These are phyloP conservation scores for Ustilago lituana DNA, from an alignment of 1,284 basidiomycete genomes.

Conservation along the genomic window DNA sequence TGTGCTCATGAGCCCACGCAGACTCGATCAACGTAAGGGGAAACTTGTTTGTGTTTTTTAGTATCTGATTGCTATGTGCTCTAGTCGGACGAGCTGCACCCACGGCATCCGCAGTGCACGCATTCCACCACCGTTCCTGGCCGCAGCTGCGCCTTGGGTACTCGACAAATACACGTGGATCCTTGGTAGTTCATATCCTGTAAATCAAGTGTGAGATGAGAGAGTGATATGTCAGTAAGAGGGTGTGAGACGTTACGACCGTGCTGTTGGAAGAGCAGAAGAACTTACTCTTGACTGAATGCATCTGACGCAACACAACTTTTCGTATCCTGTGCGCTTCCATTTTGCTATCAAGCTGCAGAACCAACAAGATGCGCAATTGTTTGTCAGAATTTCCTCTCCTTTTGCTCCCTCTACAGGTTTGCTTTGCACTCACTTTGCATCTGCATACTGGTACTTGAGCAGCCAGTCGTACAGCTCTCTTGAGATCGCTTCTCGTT, in stretches of 20 bases:
- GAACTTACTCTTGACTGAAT: constrained; percentile 85
- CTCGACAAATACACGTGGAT: constrained; percentile 97
- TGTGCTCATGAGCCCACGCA: too few species aligned
- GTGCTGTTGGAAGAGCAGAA: too few species aligned
- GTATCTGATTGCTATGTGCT: neutral
- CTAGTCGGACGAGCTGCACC: constrained; percentile 59
- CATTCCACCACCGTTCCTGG: constrained; percentile 94
- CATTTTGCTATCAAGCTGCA: constrained; percentile 94
- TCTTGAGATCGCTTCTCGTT: constrained; percentile 90
- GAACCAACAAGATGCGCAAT: neutral
- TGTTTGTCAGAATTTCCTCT: neutral
- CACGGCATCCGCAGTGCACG: constrained; percentile 79
- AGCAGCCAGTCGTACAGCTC: constrained; percentile 98
- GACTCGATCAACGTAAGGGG: too few species aligned
- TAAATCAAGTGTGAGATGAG: too few species aligned
- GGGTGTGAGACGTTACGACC: too few species aligned
- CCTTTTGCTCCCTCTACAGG: neutral
- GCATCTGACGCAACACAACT: constrained; percentile 94
- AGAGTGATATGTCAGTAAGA: constrained; percentile 16
- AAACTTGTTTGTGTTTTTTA: too few species aligned
- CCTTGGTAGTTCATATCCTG: constrained; percentile 99
- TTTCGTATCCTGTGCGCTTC: constrained; percentile 99
- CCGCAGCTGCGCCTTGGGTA: constrained; percentile 91
- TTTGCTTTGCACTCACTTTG: constrained; percentile 78
- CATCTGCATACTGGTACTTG: constrained; percentile 96